Evolutionary conservation across 2,329 filamentous ascomycete species (phyloP).

Genomic region (Chlorencoelia australis): DNA sequence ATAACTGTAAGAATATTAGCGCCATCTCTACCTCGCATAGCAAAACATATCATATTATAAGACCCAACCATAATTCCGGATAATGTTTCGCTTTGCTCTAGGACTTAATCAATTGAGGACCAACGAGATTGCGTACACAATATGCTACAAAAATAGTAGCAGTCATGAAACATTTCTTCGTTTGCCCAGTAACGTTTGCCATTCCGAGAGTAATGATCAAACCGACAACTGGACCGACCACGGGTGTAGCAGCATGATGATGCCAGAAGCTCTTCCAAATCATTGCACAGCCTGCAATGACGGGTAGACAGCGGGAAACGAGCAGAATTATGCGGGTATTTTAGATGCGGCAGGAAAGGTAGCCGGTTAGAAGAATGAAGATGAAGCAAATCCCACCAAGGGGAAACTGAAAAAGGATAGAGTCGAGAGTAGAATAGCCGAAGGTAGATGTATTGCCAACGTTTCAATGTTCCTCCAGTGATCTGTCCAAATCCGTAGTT

Average conservation of each 20-base stretch:
- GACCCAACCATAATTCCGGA: slow-evolving; percentile 57
- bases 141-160: slow-evolving; percentile 67
- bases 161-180: slow-evolving; percentile 70
- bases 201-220: slow-evolving; percentile 47
- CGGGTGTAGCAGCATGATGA: slow-evolving; percentile 53
- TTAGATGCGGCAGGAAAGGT: slow-evolving; percentile 45
- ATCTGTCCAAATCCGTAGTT: slow-evolving; percentile 63
- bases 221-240: slow-evolving; percentile 60
- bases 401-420: slow-evolving; percentile 67
- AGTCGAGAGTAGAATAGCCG: slow-evolving; percentile 51
- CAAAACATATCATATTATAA: slow-evolving; percentile 46
- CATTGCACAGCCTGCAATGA: slow-evolving; percentile 63
- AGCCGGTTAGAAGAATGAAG: slow-evolving; percentile 57
- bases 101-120: slow-evolving; percentile 60
- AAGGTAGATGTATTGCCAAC: slow-evolving; percentile 71
- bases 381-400: slow-evolving; percentile 59
- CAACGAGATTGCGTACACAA: slow-evolving; percentile 67
- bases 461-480: slow-evolving; percentile 38
- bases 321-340: slow-evolving; percentile 59
- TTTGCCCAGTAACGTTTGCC: slow-evolving; percentile 65
- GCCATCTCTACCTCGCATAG: not conserved
- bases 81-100: slow-evolving; percentile 57
- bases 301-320: slow-evolving; percentile 56
- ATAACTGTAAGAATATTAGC: slow-evolving; percentile 37
- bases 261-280: slow-evolving; percentile 63